Base-by-base conservation (phyloP, 768 basidiomycete species). In the Lentinula aciculospora region DNA sequence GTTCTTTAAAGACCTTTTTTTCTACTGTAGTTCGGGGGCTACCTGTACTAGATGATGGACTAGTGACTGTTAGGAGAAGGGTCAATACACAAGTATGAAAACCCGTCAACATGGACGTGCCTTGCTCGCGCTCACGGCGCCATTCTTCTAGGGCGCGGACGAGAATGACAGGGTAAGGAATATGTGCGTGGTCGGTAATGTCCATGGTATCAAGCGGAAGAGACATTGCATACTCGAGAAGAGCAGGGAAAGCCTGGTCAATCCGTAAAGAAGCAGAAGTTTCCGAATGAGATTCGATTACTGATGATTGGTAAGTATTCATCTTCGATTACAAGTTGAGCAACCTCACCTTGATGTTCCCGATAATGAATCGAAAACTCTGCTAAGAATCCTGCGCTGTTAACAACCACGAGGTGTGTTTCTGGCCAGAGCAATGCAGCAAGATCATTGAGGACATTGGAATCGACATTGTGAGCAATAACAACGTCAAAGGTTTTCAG, bases 81-180 rank as follows among this genome's bases (percentile, higher is more conserved):
- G 25, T 37, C 6, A 37, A 10, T 28, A 15, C 12, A 17, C 23
- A 8, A 36, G 8, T 39, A 37, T 3, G 8, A 34, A 32, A 9
- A 32, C 15, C 15, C 8, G 10, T 19, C 13, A 21, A 17, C 39
- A 12, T 21, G 2, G 31, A 39, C 51, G 51, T 23, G 76, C 65
- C 60, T 76, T 77, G 71, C 88, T 92, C 51, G 25, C 51, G 36
- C 36, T 53, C 51, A 10, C 51, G 51, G 23, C 51, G 51, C 94
- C 94, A 98, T 29, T 88, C 81, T 57, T 92, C 86, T 6, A 94
- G 69, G 1, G 82, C 86, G 17, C 86, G 86, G 37, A 98, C 87
- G 37, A 98, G 84, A 58, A 98, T 88, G 58, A 93, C 75, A 48
- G 96, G 86, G 64, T 91, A 97, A 0, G 97, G 95, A 32, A 98